These are phyloP conservation scores for Monosporascus sp. DNA, from an alignment of 2,329 filamentous ascomycete genomes.

Conservation along the genomic window DNA sequence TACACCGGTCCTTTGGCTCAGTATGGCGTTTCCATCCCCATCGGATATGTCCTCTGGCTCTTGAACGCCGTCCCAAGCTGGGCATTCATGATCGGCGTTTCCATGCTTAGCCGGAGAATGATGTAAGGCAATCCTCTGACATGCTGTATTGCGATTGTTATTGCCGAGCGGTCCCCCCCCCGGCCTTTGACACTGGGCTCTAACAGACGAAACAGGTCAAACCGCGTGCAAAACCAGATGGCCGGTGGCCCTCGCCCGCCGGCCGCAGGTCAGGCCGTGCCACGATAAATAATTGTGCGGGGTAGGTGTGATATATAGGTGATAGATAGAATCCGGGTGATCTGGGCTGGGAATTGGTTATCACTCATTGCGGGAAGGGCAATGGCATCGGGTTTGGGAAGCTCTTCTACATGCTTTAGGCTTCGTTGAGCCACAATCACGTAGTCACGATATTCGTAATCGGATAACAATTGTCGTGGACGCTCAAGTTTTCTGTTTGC, in stretches of 20 bases:
- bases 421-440: slow-evolving; percentile 3
- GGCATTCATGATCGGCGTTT: slow-evolving; percentile 73
- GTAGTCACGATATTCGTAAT: slow-evolving; percentile 17
- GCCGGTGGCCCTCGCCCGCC: slow-evolving; percentile 18
- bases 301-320: neutral
- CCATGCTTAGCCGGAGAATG: slow-evolving; percentile 66
- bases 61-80: slow-evolving; percentile 67
- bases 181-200: too few relatives aligned
- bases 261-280: slow-evolving; percentile 21
- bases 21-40: slow-evolving; percentile 56
- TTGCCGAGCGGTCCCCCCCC: too few relatives aligned
- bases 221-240: slow-evolving; percentile 20
- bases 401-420: neutral
- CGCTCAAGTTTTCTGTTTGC: slow-evolving; percentile 42
- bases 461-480: slow-evolving; percentile 6
- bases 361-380: neutral
- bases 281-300: slow-evolving; percentile 14
- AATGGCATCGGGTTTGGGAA: neutral
- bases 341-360: neutral
- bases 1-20: slow-evolving; percentile 64
- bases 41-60: slow-evolving; percentile 64
- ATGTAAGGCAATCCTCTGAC: slow-evolving; percentile 57
- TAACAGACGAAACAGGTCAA: slow-evolving; percentile 15
- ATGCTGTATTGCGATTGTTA: slow-evolving; percentile 1
- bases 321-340: neutral